phyloP scores from a whole-genome alignment of 257 asterid genomes.

The Fraxinus cuspidata region DNA sequence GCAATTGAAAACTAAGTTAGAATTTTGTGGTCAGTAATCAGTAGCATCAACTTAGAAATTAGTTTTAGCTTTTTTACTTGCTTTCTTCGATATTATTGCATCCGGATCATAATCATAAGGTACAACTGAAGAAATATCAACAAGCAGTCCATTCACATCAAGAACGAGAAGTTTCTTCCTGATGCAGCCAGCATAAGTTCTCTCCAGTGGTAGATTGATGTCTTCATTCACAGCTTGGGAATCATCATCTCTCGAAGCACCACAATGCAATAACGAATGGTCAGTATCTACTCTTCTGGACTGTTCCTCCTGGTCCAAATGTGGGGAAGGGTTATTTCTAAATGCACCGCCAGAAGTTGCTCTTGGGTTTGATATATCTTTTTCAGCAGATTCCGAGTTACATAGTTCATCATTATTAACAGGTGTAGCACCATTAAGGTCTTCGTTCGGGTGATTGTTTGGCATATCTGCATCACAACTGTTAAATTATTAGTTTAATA shows the following conservation, averaged over 20 bases:
- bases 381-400: neutral
- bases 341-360: slow-evolving; percentile 18
- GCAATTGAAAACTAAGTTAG: slow-evolving; percentile 32
- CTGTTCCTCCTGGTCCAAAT: slow-evolving; percentile 23
- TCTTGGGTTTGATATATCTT: neutral
- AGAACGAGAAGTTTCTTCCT: slow-evolving; percentile 86
- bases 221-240: slow-evolving; percentile 26
- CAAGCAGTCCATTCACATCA: slow-evolving; percentile 79
- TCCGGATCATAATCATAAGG: slow-evolving; percentile 56
- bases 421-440: neutral
- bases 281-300: slow-evolving; percentile 23
- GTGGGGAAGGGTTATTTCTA: neutral
- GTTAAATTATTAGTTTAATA: neutral
- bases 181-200: slow-evolving; percentile 25
- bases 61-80: slow-evolving; percentile 44
- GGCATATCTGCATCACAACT: neutral
- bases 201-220: slow-evolving; percentile 18
- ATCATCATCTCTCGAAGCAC: slow-evolving; percentile 21
- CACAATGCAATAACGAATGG: slow-evolving; percentile 24
- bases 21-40: slow-evolving; percentile 19
- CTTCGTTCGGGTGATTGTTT: neutral
- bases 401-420: neutral
- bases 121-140: slow-evolving; percentile 54
- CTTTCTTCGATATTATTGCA: slow-evolving; percentile 54
- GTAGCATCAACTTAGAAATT: slow-evolving; percentile 17